Evolutionary conservation across 768 basidiomycete species (phyloP).

Genomic region (Psilocybe tampanensis): DNA sequence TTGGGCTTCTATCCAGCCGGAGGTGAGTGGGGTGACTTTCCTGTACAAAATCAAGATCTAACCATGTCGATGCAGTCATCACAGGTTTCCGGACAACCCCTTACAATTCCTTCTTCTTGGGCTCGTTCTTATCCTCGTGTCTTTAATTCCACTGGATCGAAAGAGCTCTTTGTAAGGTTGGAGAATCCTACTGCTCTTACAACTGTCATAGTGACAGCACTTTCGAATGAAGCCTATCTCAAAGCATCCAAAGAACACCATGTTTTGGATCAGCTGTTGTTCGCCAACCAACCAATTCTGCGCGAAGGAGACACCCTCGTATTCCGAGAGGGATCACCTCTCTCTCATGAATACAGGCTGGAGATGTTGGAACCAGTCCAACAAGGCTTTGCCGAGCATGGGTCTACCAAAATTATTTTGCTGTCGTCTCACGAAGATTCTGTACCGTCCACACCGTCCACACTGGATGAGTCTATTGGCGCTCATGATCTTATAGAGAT

Average conservation of each 20-base stretch:
- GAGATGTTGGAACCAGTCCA: slow-evolving; percentile 69
- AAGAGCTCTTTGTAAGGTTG: slow-evolving; percentile 12
- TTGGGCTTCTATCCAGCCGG: slow-evolving; percentile 36
- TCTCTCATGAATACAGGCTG: slow-evolving; percentile 42
- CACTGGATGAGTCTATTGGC: slow-evolving; percentile 8
- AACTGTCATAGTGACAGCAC: slow-evolving; percentile 54
- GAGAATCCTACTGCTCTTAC: slow-evolving; percentile 31
- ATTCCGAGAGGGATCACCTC: slow-evolving; percentile 11
- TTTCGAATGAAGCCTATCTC: slow-evolving; percentile 50
- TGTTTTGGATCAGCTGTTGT: slow-evolving; percentile 46
- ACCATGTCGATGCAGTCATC: not conserved
- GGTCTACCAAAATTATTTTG: slow-evolving; percentile 56
- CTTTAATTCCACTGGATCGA: slow-evolving; percentile 6
- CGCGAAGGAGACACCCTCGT: slow-evolving; percentile 44
- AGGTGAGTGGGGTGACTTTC: slow-evolving; percentile 28
- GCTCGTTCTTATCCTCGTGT: slow-evolving; percentile 12
- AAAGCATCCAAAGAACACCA: slow-evolving; percentile 36
- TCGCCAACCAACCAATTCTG: slow-evolving; percentile 44
- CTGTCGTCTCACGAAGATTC: slow-evolving; percentile 28
- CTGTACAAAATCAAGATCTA: not conserved
- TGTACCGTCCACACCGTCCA: not conserved
- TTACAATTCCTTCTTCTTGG: slow-evolving; percentile 48
- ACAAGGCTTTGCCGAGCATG: slow-evolving; percentile 63
- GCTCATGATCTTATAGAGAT: slow-evolving; percentile 62
- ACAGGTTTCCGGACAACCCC: slow-evolving; percentile 28